Evolutionary conservation across 495 filamentous ascomycete genomes (phyloP), one percentile per base, ranked within the genome.

Genomic region (Podospora conica): DNA sequence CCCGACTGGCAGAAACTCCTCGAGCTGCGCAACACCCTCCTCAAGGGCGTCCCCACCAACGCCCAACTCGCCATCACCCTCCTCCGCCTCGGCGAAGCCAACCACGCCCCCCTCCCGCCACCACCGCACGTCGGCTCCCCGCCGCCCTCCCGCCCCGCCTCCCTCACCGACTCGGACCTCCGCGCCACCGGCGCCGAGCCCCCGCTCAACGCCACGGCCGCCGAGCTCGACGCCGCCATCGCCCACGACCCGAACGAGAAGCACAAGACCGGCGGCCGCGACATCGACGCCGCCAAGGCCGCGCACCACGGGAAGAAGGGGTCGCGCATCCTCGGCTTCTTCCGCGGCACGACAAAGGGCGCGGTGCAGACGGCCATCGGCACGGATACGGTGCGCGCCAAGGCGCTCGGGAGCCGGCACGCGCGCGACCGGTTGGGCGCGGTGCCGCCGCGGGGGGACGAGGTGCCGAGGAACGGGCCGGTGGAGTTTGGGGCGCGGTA

Each of bases 41-140:
- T 96, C 60, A 88, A 90, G 71, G 91, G 90, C n/a, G 86, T 93
- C 48, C 92, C 92, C 0, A 96, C 92, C 3, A 95, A 96, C 71
- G 91, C 91, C 20, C 92, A 96, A 69, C 81, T 96, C 15, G 90
- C 92, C 0, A 75, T 96, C 56, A 96, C 92, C 4, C 83, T 96
- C 12, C 88, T 97, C 25, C 89, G 93, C 48, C 87, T 93, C 62
- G 91, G 92, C 60, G 92, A 96, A 78, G 88, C 86, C 21, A 94
- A 93, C 75, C 87, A 90, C 61, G 85, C 91, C 0, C 92, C 92
- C 0, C 76, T 96, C 0, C 91, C 91, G 3, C 91, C 92, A n/a
- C 89, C 91, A 0, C 91, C 92, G 6, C 78, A 76, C 3, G 80
- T 83, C n/a, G 69, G 70, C 12, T 73, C 81, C 18, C 80, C 85